phyloP scores from a whole-genome alignment of 2,329 filamentous ascomycete genomes.

The Scedosporium boydii region DNA sequence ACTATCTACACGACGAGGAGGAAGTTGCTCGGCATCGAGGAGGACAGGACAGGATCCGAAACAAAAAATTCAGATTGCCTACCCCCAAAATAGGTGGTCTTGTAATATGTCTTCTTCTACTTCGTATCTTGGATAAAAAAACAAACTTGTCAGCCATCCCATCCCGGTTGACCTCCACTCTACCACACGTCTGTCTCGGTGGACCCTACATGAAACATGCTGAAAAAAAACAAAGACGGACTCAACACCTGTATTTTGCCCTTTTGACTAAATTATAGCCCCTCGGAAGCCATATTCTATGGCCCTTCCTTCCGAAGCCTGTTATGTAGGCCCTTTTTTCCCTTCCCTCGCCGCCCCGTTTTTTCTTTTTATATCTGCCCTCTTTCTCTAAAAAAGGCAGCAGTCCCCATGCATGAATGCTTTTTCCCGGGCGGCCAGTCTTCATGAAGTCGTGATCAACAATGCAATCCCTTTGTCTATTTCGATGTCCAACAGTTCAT shows the following conservation, averaged over 20 bases:
- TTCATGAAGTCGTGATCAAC: not conserved
- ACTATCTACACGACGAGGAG: no score
- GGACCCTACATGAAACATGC: not conserved
- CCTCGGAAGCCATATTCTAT: not conserved
- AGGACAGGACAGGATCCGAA: not conserved
- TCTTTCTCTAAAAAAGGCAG: not conserved
- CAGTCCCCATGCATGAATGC: not conserved
- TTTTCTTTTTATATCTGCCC: not conserved
- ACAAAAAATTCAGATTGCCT: not conserved
- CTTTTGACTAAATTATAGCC: not conserved
- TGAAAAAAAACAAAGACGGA: not conserved
- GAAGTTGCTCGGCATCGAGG: not conserved
- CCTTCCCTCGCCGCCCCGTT: not conserved
- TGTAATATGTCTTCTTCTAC: slow-evolving; percentile 1
- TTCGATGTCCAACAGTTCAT: not conserved
- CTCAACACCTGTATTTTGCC: not conserved
- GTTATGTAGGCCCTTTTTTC: not conserved
- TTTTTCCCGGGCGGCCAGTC: not conserved
- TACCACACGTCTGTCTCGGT: not conserved
- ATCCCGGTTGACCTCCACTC: not conserved
- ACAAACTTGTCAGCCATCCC: not conserved
- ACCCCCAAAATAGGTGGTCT: not conserved
- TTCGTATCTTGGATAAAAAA: not conserved
- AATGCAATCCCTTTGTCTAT: slow-evolving; percentile 2
- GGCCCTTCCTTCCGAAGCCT: not conserved